Conservation (phyloP, 2,329 filamentous ascomycete genomes). For the Colletotrichum sp. region DNA sequence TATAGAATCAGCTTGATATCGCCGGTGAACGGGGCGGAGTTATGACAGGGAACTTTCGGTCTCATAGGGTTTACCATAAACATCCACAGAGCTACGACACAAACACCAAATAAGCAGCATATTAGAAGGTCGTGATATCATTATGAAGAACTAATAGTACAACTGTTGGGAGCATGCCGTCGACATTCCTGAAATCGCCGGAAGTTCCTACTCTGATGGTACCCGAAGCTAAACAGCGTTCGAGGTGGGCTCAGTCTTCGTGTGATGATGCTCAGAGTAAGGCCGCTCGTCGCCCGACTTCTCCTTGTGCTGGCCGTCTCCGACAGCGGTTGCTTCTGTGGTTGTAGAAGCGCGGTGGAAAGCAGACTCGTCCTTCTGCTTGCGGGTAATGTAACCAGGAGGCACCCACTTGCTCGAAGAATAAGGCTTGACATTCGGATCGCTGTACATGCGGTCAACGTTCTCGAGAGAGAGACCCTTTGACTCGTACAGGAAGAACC, state of each 20-base stretch:
- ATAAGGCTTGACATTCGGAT: slow-evolving; percentile 63
- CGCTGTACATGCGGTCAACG: slow-evolving; percentile 73
- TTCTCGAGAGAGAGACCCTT: slow-evolving; percentile 71
- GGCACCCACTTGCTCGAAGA: slow-evolving; percentile 60
- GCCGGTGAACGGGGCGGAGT: not conserved
- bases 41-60: too few relatives aligned
- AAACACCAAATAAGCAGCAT: not conserved
- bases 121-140: not conserved
- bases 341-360: not conserved
- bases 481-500: slow-evolving; percentile 73
- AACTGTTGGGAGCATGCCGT: not conserved
- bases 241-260: not conserved
- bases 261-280: slow-evolving; percentile 3
- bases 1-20: not conserved
- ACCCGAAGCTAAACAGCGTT: not conserved
- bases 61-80: not conserved
- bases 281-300: slow-evolving; percentile 6
- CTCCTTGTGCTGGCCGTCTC: not conserved
- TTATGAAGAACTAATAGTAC: not conserved
- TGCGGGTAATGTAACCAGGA: slow-evolving; percentile 46
- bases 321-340: not conserved
- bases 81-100: not conserved
- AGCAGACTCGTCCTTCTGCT: slow-evolving; percentile 34
- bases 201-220: not conserved
- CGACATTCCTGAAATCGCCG: rapidly evolving